phyloP scores from a whole-genome alignment of 108 stramenopile species.

The Craspedostauros australis region DNA sequence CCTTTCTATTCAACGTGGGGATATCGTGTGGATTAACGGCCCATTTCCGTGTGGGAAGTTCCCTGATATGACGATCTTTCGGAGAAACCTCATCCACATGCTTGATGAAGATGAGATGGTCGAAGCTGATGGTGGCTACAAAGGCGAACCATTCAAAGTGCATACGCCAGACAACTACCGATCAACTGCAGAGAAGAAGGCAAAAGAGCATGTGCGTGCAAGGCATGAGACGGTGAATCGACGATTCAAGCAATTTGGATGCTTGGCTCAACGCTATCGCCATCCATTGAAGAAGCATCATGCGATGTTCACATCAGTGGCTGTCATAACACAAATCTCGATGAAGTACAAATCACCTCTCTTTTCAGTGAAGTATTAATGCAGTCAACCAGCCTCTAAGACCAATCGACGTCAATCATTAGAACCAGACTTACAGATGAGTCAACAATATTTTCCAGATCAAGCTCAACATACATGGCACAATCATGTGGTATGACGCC shows the following conservation, averaged over 20 bases:
- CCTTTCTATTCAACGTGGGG: constrained; percentile 1
- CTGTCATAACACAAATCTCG: constrained; percentile 2
- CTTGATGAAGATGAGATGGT: constrained; percentile 8
- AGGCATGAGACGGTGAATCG: constrained; percentile 16
- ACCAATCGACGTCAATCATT: too few relatives aligned
- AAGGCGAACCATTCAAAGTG: constrained; percentile 14
- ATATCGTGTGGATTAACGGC: constrained; percentile 15
- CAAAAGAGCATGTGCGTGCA: constrained; percentile 2
- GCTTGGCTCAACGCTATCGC: background rate
- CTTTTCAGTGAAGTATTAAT: too few relatives aligned
- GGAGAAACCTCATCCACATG: background rate
- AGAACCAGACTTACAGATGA: too few relatives aligned
- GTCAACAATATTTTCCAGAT: too few relatives aligned
- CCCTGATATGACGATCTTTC: constrained; percentile 17
- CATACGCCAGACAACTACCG: background rate
- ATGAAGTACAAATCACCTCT: too few relatives aligned
- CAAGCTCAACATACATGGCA: too few relatives aligned
- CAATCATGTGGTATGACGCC: too few relatives aligned
- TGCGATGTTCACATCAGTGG: background rate
- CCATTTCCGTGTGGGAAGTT: constrained; percentile 12
- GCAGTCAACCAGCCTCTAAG: too few relatives aligned
- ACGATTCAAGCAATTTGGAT: constrained; percentile 4
- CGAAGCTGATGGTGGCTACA: constrained; percentile 24
- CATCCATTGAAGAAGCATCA: constrained; percentile 3
- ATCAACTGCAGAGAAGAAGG: background rate